These are phyloP conservation scores for Paecilomyces formosus DNA, from an alignment of 2,329 filamentous ascomycete genomes.

Conservation along the genomic window DNA sequence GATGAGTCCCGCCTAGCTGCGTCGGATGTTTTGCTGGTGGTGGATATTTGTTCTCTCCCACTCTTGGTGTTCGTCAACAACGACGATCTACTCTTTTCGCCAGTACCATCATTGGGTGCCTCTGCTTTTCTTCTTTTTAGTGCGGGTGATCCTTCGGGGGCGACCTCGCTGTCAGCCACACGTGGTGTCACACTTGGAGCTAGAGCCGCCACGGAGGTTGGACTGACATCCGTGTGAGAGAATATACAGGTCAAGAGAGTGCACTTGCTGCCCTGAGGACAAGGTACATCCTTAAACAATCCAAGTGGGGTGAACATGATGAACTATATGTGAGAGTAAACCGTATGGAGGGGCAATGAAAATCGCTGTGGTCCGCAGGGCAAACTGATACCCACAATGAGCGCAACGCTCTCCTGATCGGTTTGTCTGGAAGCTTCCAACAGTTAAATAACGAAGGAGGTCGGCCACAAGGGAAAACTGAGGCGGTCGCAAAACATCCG, in stretches of 20 bases:
- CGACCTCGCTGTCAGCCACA: not conserved
- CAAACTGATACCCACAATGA: not conserved
- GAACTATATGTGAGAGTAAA: not conserved
- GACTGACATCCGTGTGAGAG: slow-evolving; percentile 35
- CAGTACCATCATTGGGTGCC: slow-evolving; percentile 1
- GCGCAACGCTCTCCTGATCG: not conserved
- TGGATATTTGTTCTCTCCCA: slow-evolving; percentile 1
- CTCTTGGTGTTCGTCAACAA: not conserved
- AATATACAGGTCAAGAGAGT: slow-evolving; percentile 52
- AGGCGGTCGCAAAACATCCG: not conserved
- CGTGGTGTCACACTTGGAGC: slow-evolving; percentile 12
- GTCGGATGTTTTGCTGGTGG: slow-evolving; percentile 9
- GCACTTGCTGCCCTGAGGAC: slow-evolving; percentile 46
- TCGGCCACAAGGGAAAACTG: not conserved
- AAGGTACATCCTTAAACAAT: slow-evolving; percentile 46
- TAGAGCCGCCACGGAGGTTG: not conserved
- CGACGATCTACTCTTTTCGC: not conserved
- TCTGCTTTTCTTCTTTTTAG: slow-evolving; percentile 23
- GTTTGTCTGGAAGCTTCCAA: not conserved
- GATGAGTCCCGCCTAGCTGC: not conserved
- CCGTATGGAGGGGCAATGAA: not conserved
- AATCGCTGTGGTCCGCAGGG: not conserved
- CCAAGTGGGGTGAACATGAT: slow-evolving; percentile 50
- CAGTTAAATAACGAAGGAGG: not conserved
- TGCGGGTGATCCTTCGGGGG: slow-evolving; percentile 10